Evolutionary conservation across 228 moss, liverwort and hornwort genomes (phyloP).

Genomic region (Sphagnum fallax): DNA sequence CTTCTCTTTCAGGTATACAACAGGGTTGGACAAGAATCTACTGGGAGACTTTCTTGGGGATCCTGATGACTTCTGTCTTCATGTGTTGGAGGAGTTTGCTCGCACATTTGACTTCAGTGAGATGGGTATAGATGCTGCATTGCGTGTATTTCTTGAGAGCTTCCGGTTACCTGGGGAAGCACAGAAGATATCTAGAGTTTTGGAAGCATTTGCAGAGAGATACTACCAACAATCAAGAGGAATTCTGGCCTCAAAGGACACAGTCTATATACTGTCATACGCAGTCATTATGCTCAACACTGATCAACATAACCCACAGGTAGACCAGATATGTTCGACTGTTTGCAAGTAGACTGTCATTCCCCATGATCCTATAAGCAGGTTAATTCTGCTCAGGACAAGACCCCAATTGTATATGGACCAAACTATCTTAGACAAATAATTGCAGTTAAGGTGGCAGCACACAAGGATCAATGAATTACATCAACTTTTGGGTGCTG

Average conservation of each 20-base stretch:
- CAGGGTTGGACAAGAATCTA: constrained; percentile 86
- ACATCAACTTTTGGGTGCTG: no score
- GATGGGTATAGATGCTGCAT: constrained; percentile 90
- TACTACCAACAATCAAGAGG: constrained; percentile 83
- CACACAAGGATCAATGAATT: no score
- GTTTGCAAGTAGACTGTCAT: no score
- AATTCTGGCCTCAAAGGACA: constrained; percentile 86
- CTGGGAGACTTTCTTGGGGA: constrained; percentile 96
- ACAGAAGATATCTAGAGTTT: constrained; percentile 91
- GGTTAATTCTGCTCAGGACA: no score
- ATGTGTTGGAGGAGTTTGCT: constrained; percentile 87
- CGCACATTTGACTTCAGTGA: constrained; percentile 93
- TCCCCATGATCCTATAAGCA: no score
- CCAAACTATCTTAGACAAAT: no score
- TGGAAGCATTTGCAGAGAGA: constrained; percentile 93
- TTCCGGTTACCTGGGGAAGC: constrained; percentile 96
- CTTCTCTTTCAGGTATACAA: constrained; percentile 63
- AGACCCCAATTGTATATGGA: no score
- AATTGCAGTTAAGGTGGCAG: no score
- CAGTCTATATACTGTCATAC: constrained; percentile 92
- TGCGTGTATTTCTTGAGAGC: constrained; percentile 86
- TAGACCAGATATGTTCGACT: constrained; percentile 5
- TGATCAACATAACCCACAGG: constrained; percentile 83
- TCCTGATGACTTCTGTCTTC: constrained; percentile 86
- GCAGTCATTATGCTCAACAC: constrained; percentile 94